Evolutionary conservation across 148 eudicot genomes (phyloP).

Genomic region (Drosera capensis): DNA sequence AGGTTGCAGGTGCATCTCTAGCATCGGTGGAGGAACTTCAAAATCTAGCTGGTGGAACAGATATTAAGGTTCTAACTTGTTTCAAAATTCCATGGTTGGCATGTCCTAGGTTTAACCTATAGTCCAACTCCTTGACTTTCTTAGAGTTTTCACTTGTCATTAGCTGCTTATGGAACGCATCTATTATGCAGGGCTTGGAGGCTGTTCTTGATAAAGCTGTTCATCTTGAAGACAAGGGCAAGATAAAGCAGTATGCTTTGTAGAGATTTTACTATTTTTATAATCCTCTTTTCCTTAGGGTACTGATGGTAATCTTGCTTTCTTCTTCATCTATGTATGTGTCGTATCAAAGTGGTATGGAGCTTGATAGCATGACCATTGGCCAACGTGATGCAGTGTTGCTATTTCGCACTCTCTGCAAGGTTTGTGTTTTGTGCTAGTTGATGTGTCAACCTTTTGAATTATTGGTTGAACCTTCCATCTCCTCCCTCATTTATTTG

Average conservation of each 20-base stretch:
- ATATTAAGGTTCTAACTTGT: constrained; percentile 58
- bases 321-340: constrained; percentile 1
- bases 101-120: not conserved
- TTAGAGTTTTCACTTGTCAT: not conserved
- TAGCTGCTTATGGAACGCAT: not conserved
- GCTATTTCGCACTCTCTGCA: constrained; percentile 93
- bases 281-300: not conserved
- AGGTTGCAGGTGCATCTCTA: constrained; percentile 42
- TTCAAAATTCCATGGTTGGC: constrained; percentile 1
- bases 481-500: not conserved
- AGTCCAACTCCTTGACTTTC: not conserved
- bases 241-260: constrained; percentile 44
- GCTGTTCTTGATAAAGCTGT: constrained; percentile 99
- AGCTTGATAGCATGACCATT: constrained; percentile 73
- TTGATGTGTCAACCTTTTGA: not conserved
- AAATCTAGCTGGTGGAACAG: constrained; percentile 90
- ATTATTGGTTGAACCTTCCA: not conserved
- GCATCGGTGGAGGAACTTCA: constrained; percentile 86
- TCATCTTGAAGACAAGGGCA: constrained; percentile 73
- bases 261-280: constrained; percentile 2
- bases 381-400: constrained; percentile 83
- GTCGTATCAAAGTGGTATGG: constrained; percentile 45
- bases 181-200: constrained; percentile 66
- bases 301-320: constrained; percentile 7
- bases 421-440: constrained; percentile 63